Evolutionary conservation across 352 stramenopile genomes (phyloP).

Genomic region (Phytophthora sp.): DNA sequence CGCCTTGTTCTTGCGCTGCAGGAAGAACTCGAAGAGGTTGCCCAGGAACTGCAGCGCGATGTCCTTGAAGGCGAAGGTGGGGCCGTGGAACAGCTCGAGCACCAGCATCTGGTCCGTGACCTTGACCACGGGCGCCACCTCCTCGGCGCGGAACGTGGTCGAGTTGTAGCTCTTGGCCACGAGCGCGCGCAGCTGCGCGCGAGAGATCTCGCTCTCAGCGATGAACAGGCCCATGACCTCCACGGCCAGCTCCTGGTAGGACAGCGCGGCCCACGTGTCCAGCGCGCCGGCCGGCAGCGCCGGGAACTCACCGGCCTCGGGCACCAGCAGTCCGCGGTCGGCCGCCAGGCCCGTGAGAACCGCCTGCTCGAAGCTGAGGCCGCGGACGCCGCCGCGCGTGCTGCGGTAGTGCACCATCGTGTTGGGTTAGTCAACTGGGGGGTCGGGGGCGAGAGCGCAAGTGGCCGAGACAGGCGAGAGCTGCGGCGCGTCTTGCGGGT

Average conservation of each 20-base stretch:
- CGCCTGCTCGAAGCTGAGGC: constrained; percentile 86
- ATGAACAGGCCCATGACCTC: constrained; percentile 98
- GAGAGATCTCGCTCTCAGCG: constrained; percentile 94
- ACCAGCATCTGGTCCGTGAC: constrained; percentile 89
- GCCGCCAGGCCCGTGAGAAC: constrained; percentile 87
- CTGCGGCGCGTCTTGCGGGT: not conserved
- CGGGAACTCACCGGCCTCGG: constrained; percentile 81
- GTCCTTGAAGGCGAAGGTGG: constrained; percentile 99
- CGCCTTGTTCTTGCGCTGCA: constrained; percentile 89
- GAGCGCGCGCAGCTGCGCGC: constrained; percentile 89
- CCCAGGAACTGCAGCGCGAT: constrained; percentile 99
- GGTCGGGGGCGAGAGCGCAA: constrained; percentile 6
- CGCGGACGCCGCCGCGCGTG: constrained; percentile 79
- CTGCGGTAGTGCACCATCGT: constrained; percentile 87
- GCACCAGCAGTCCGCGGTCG: constrained; percentile 86
- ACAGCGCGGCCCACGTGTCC: constrained; percentile 87
- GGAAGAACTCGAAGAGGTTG: constrained; percentile 99
- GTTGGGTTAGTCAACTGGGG: not conserved
- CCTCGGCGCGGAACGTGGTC: constrained; percentile 90
- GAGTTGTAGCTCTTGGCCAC: constrained; percentile 93
- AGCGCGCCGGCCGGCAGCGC: constrained; percentile 72
- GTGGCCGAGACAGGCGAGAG: not conserved
- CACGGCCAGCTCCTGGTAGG: constrained; percentile 94
- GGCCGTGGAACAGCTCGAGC: constrained; percentile 99
- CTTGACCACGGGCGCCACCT: constrained; percentile 95